phyloP scores from a whole-genome alignment of 139 green algal species.

The Mesotaenium endlicherianum region DNA sequence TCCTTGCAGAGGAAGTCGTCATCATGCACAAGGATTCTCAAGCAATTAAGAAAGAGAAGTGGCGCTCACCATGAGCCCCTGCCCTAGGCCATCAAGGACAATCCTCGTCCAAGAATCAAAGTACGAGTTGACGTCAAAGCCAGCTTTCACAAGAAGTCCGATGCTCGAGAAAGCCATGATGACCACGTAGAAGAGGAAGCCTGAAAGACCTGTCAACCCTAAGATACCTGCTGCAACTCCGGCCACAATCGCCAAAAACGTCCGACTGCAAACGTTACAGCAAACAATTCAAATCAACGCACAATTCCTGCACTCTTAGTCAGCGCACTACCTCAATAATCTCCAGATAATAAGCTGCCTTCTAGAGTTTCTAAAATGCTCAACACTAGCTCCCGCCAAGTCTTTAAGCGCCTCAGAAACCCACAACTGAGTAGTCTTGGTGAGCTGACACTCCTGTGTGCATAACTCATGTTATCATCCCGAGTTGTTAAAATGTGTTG shows the following conservation, averaged over 20 bases:
- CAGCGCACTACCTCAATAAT: too few relatives aligned
- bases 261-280: constrained; percentile 11
- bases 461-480: too few relatives aligned
- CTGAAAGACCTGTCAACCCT: constrained; percentile 17
- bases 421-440: too few relatives aligned
- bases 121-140: constrained; percentile 11
- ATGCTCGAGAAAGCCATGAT: constrained; percentile 10
- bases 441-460: too few relatives aligned
- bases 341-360: too few relatives aligned
- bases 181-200: constrained; percentile 22
- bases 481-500: too few relatives aligned
- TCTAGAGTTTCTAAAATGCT: too few relatives aligned
- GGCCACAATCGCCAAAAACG: constrained; percentile 30
- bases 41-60: background rate
- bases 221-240: constrained; percentile 25
- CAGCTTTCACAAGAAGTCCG: constrained; percentile 16
- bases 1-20: too few relatives aligned
- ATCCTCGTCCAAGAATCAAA: constrained; percentile 19
- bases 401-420: too few relatives aligned
- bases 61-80: constrained; percentile 14
- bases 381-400: too few relatives aligned
- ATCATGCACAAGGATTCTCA: too few relatives aligned
- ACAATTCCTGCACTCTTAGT: background rate
- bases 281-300: background rate
- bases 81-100: constrained; percentile 1